Conservation (phyloP, 2,329 filamentous ascomycete species). For the Epichloe hybrida region DNA sequence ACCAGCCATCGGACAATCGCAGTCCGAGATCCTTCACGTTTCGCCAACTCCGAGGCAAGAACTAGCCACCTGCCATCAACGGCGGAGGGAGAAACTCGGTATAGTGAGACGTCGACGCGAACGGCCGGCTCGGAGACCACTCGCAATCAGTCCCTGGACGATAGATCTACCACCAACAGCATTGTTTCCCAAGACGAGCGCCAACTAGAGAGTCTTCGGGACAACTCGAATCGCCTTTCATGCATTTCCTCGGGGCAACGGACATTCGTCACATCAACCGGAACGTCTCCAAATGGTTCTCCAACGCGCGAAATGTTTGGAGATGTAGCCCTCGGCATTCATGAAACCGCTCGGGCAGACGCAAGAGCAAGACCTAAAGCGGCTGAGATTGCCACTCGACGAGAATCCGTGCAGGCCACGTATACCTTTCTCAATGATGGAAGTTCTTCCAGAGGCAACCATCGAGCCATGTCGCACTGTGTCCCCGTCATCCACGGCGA, state of each 20-base stretch:
- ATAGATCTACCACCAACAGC: slow-evolving; percentile 44
- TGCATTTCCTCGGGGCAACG: slow-evolving; percentile 47
- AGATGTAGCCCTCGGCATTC: slow-evolving; percentile 19
- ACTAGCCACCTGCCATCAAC: neutral
- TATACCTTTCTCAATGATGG: slow-evolving; percentile 27
- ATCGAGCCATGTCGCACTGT: slow-evolving; percentile 7
- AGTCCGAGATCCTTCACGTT: slow-evolving; percentile 33
- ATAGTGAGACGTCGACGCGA: slow-evolving; percentile 6
- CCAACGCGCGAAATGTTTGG: slow-evolving; percentile 32
- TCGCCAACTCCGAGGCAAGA: slow-evolving; percentile 12
- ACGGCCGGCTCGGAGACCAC: slow-evolving; percentile 12
- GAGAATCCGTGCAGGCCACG: slow-evolving; percentile 37
- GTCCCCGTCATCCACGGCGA: slow-evolving; percentile 2
- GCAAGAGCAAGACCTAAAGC: slow-evolving; percentile 37
- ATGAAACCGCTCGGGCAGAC: slow-evolving; percentile 17
- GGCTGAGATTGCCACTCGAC: slow-evolving; percentile 34
- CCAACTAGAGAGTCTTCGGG: slow-evolving; percentile 42
- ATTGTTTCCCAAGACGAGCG: slow-evolving; percentile 44
- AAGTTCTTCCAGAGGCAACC: neutral
- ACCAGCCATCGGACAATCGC: slow-evolving; percentile 33
- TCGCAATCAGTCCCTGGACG: slow-evolving; percentile 34
- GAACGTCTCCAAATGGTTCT: slow-evolving; percentile 43
- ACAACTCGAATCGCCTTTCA: slow-evolving; percentile 43
- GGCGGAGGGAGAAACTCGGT: neutral
- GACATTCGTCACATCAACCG: slow-evolving; percentile 44